These are phyloP conservation scores for Kappamyces sp. DNA, from an alignment of 192 early-diverging fungal species.

Conservation along the genomic window DNA sequence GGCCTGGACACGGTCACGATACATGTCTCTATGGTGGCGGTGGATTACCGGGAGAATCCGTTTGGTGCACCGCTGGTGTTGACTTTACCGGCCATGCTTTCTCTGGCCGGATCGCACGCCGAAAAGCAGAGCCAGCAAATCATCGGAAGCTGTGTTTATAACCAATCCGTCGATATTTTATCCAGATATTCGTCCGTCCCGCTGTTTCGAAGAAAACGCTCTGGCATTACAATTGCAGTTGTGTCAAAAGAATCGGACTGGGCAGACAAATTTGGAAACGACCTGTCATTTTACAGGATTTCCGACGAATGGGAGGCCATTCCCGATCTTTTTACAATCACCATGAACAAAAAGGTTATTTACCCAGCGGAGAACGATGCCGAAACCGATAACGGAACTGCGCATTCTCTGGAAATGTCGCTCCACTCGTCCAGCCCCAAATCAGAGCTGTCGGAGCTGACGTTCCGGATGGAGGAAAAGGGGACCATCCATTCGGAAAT, in stretches of 20 bases:
- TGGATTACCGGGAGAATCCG: too few species aligned
- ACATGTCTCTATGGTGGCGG: too few species aligned
- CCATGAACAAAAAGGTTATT: not conserved
- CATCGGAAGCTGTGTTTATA: too few species aligned
- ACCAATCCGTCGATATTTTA: too few species aligned
- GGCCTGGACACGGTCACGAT: too few species aligned
- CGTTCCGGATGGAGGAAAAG: not conserved
- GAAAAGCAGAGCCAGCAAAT: too few species aligned
- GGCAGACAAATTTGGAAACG: not conserved
- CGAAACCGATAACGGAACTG: too few species aligned
- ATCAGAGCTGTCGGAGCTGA: conserved; percentile 10
- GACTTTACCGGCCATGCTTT: too few species aligned
- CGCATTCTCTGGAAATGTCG: too few species aligned
- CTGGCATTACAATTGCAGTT: not conserved
- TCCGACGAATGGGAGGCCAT: conserved; percentile 10
- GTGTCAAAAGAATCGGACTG: not conserved
- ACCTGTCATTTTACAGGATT: not conserved
- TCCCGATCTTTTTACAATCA: not conserved
- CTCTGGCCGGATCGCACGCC: too few species aligned
- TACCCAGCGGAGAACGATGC: not conserved
- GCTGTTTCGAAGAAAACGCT: not conserved
- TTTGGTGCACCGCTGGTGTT: too few species aligned
- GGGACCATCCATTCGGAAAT: not conserved
- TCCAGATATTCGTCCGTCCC: not conserved
- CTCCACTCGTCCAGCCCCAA: not conserved